These are phyloP conservation scores for Climacium dendroides DNA, from an alignment of 225 moss, liverwort and hornwort genomes.

Conservation along the genomic window DNA sequence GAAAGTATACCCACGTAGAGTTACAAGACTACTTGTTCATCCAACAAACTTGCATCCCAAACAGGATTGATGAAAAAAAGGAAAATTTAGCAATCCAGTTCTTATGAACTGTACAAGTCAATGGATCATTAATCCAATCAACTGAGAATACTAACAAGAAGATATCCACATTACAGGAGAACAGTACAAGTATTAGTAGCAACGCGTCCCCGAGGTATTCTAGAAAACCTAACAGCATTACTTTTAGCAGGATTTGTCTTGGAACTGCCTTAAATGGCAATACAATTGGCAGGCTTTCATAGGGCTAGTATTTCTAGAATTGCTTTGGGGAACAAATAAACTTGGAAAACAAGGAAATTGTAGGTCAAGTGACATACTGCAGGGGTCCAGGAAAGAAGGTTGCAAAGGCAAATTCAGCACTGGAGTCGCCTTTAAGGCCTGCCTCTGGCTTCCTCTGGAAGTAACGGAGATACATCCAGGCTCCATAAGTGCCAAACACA, in stretches of 20 bases:
- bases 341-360: not conserved
- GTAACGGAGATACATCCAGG: slow-evolving; percentile 83
- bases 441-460: slow-evolving; percentile 75
- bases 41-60: not conserved
- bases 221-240: not conserved
- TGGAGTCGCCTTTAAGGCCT: slow-evolving; percentile 60
- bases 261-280: not conserved
- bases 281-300: not conserved
- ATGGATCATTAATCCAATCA: not conserved
- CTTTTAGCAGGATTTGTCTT: not conserved
- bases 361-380: slow-evolving; percentile 17
- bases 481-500: slow-evolving; percentile 69
- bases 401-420: slow-evolving; percentile 77
- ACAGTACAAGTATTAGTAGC: not conserved
- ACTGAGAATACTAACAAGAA: not conserved
- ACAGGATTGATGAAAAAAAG: not conserved
- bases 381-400: slow-evolving; percentile 60
- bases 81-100: not conserved
- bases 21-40: not conserved
- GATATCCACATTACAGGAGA: not conserved
- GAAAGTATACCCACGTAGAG: not conserved
- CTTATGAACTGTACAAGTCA: not conserved
- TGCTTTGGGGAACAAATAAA: not conserved
- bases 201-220: not conserved
- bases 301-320: not conserved